A percentile compares a stretch with the other conserved stretches of the same genome.
These are phyloP conservation scores for Pestalotiopsis sp. DNA, from an alignment of 2,329 filamentous ascomycete genomes.

Conservation along the genomic window DNA sequence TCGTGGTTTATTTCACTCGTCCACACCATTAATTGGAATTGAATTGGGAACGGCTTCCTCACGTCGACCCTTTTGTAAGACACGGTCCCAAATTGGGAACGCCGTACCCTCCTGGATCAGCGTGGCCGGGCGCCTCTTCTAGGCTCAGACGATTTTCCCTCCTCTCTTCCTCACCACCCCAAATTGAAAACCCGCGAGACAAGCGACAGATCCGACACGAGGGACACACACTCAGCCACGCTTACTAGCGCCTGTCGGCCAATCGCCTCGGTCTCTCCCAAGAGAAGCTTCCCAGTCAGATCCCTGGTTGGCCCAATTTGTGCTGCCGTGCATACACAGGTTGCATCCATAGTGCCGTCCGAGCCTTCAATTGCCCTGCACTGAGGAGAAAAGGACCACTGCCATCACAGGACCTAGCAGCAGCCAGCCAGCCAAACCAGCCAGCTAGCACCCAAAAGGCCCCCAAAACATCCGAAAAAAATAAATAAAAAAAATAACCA, in stretches of 20 bases:
- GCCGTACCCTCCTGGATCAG: conserved; percentile 5
- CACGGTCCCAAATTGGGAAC: conserved; percentile 1
- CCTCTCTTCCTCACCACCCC: neutral
- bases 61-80: neutral
- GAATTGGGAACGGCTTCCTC: neutral
- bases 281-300: neutral
- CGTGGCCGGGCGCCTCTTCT: conserved; percentile 2
- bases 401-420: neutral
- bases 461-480: neutral
- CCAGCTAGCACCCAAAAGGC: neutral
- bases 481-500: neutral
- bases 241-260: conserved; percentile 12
- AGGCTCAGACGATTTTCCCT: conserved; percentile 11
- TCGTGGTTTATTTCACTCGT: neutral
- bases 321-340: neutral
- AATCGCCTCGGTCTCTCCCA: conserved; percentile 7
- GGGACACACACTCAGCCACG: conserved; percentile 14
- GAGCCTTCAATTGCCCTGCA: neutral
- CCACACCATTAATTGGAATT: neutral
- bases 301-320: neutral
- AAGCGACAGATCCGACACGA: conserved; percentile 13
- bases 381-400: neutral
- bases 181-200: conserved; percentile 9
- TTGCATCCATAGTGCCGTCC: neutral
- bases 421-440: neutral